Conservation (phyloP, 2,329 filamentous ascomycete genomes). For the Phialophora chinensis region DNA sequence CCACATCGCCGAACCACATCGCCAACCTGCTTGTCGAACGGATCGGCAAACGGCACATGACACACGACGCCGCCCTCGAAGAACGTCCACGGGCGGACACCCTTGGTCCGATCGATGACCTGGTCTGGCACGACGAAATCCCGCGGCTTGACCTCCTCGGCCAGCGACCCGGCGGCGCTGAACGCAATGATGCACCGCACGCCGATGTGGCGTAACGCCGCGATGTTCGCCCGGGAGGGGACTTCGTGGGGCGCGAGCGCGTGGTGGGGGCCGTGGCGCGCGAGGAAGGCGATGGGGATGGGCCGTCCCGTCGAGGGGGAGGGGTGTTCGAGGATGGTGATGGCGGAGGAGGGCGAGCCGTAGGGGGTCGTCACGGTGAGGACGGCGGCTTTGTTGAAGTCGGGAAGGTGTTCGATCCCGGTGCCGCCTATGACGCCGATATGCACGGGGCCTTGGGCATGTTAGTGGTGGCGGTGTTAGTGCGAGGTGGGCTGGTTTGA, state of each 20-base stretch:
- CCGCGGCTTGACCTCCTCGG: conserved; percentile 90
- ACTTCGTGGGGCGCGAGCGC: conserved; percentile 92
- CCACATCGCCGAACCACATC: conserved; percentile 80
- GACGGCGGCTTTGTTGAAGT: conserved; percentile 82
- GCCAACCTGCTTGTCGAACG: conserved; percentile 81
- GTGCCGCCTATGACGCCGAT: conserved; percentile 95
- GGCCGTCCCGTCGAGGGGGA: conserved; percentile 68
- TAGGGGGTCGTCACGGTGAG: conserved; percentile 83
- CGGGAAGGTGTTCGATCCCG: conserved; percentile 83
- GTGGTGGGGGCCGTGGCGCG: conserved; percentile 88
- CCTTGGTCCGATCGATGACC: conserved; percentile 96
- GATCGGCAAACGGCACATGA: conserved; percentile 94
- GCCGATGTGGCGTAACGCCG: conserved; percentile 88
- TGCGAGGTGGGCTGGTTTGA: not conserved
- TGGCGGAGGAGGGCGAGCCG: conserved; percentile 77
- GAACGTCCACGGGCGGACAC: conserved; percentile 91
- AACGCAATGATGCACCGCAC: conserved; percentile 93
- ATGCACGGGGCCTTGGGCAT: conserved; percentile 68
- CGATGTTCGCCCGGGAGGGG: conserved; percentile 93
- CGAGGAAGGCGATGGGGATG: conserved; percentile 82
- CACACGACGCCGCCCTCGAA: conserved; percentile 83
- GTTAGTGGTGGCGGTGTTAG: not conserved
- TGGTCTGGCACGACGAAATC: conserved; percentile 98
- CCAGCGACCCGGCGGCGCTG: conserved; percentile 89
- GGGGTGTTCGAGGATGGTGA: conserved; percentile 86